Evolutionary conservation across 306 rosid species (phyloP), one percentile per base, ranked within the genome.

Genomic region (Begonia masoniana): DNA sequence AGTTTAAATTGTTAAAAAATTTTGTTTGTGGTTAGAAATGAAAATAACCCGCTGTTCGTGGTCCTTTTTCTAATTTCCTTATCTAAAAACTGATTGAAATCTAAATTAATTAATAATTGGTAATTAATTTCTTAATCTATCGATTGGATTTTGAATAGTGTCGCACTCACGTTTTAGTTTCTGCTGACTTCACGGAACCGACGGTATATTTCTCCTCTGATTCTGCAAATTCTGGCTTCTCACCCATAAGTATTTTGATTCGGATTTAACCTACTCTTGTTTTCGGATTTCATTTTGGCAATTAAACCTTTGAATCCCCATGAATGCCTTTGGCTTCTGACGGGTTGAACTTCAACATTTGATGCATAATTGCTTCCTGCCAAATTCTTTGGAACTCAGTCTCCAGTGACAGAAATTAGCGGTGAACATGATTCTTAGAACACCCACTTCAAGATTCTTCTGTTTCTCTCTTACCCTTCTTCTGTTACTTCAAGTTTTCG

Each of bases 401-500:
- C 39, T 31, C 35, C 35, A 26, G 35, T 26, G 35, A n/a, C 35
- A 26, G 4, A 0, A 26, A 26, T 26, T 26, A 26, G 39, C 39
- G 39, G 39, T 39, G 17, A 13, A 35, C 50, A 60, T 60, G 64
- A 50, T 60, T 60, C 13, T 60, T 4, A 60, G 56, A 50, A 50
- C 12, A 62, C 83, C 83, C 80, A 69, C 78, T 19, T 64, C 71
- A 16, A 85, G 63, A 73, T 68, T 70, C 65, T 43, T 77, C 76
- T 50, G 15, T 43, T 67, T 81, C 56, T 21, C 55, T 41, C 64
- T 91, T 50, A 62, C 77, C 67, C 76, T 85, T 54, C 59, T 86
- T 70, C 71, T 91, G 1, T 17, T 81, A 0, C 63, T 71, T 13
- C 56, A 56, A 47, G 62, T 62, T 21, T 58, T 56, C 59, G 10